Evolutionary conservation across 2,329 filamentous ascomycete species (phyloP), one percentile per base, ranked within the genome.

Genomic region (Diaporthe ampelina): DNA sequence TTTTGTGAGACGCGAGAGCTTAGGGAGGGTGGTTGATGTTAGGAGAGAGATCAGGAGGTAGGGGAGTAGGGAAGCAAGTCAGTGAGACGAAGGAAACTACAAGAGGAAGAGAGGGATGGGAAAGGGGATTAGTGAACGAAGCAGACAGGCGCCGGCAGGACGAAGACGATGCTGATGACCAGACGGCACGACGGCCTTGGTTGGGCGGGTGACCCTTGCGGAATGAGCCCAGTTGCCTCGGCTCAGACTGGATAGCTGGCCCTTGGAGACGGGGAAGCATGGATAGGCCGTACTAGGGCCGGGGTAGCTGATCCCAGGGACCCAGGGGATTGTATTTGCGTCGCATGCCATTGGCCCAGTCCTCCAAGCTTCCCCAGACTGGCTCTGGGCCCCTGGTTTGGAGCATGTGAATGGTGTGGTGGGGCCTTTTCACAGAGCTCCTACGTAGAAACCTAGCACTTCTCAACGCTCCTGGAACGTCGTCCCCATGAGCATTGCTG

Each of bases 341-440:
- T 13, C 26, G 21, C 7, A 11, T 54, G 43, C 37, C 21, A 72
- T 72, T 72, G 69, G 69, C 48, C 69, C 54, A 13, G 19, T 45
- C n/a, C 26, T 52, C 58, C 48, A 15, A 72, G 69, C 69, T 72
- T 72, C 69, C 69, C 69, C 69, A 72, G 69, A 72, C 50, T 24
- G 45, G n/a, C 35, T 11, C 29, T 40, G 56, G 56, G 24, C 56
- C 63, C 69, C 69, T 61, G 45, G 24, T 21, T 15, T 35, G n/a
- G 69, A 54, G 57, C 69, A 72, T 72, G 69, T 72, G 57, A 63
- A 72, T 21, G 21, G 58, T 52, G 48, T 72, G 21, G 69, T 72
- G 69, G 69, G 69, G 69, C 35, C 24, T 59, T 52, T 29, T 6
- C n/a, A 17, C 59, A 5, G n/a, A 17, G 15, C 58, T 7, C 56